A percentile compares a stretch with the other conserved stretches of the same genome.
These are phyloP conservation scores for Fusarium pininemorale DNA, from an alignment of 2,329 filamentous ascomycete genomes.

Conservation along the genomic window DNA sequence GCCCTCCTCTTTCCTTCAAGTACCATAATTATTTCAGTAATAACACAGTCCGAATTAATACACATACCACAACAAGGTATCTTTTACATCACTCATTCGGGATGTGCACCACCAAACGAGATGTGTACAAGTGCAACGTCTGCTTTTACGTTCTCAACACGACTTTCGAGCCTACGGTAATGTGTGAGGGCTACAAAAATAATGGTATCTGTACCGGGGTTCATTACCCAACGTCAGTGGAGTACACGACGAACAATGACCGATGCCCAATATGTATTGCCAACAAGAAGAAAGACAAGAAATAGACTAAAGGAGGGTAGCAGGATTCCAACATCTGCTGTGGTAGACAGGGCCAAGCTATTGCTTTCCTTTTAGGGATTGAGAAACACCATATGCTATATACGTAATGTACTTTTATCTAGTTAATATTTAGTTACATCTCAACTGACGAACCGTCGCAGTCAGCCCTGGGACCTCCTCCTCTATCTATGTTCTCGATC, in stretches of 20 bases:
- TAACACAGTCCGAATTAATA: fast-evolving
- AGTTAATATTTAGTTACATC: not conserved
- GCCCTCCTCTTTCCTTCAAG: fast-evolving
- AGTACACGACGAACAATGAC: not conserved
- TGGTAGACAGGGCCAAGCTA: not conserved
- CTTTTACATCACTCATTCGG: no score
- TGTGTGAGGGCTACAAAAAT: not conserved
- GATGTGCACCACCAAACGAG: not conserved
- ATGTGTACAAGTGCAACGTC: not conserved
- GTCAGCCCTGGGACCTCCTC: not conserved
- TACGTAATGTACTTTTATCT: not conserved
- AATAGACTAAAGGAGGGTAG: not conserved
- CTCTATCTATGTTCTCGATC: not conserved
- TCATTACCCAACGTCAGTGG: not conserved
- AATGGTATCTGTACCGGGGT: not conserved
- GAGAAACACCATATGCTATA: not conserved
- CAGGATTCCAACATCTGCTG: fast-evolving
- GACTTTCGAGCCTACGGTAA: not conserved
- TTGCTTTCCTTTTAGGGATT: not conserved
- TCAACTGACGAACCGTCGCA: not conserved
- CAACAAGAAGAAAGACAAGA: not conserved
- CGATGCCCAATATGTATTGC: not conserved
- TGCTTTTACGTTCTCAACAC: not conserved
- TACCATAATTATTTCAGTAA: fast-evolving
- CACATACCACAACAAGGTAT: fast-evolving